phyloP scores from a whole-genome alignment of 345 rosid species.

The Populus euphratica region DNA sequence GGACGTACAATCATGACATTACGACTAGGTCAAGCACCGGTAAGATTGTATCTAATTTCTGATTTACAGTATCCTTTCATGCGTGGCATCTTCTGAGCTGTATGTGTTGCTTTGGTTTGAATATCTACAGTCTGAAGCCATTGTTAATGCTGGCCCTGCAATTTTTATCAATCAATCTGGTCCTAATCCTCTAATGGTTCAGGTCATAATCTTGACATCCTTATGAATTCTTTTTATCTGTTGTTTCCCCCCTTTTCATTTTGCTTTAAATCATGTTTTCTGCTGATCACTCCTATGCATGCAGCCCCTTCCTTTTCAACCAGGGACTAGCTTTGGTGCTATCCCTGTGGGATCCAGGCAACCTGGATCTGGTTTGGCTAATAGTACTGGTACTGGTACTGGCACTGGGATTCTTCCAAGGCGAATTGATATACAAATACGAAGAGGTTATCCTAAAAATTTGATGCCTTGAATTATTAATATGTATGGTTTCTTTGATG shows the following conservation, averaged over 20 bases:
- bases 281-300: slow-evolving; percentile 24
- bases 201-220: slow-evolving; percentile 37
- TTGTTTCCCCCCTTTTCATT: neutral
- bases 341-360: slow-evolving; percentile 49
- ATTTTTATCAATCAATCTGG: slow-evolving; percentile 61
- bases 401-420: slow-evolving; percentile 58
- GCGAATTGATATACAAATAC: slow-evolving; percentile 73
- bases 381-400: slow-evolving; percentile 44
- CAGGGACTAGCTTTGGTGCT: slow-evolving; percentile 50
- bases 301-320: slow-evolving; percentile 70
- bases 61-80: neutral
- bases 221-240: neutral
- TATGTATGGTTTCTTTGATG: neutral
- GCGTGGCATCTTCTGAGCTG: neutral
- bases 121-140: slow-evolving; percentile 63
- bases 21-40: slow-evolving; percentile 69
- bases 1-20: slow-evolving; percentile 73
- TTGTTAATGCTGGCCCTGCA: slow-evolving; percentile 79
- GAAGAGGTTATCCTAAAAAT: slow-evolving; percentile 46
- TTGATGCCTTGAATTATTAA: slow-evolving; percentile 6
- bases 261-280: neutral
- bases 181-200: slow-evolving; percentile 84
- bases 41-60: slow-evolving; percentile 26
- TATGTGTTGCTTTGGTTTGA: slow-evolving; percentile 7
- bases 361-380: slow-evolving; percentile 46